These are phyloP conservation scores for Pascua guehoae DNA, from an alignment of 1,284 basidiomycete genomes.

Conservation along the genomic window DNA sequence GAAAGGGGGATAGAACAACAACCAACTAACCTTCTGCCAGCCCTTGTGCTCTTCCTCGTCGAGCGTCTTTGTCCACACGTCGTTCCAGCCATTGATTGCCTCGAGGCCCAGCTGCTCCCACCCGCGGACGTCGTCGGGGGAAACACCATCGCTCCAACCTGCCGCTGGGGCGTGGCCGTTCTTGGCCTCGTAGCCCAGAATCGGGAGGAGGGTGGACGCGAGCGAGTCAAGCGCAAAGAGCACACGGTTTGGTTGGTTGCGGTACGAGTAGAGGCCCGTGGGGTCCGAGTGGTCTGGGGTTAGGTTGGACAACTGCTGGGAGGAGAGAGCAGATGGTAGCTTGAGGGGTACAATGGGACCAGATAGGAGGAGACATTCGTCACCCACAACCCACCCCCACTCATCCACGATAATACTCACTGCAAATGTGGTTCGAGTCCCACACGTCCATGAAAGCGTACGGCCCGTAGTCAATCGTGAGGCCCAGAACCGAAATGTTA, in stretches of 20 bases:
- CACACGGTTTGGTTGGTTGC: constrained; percentile 51
- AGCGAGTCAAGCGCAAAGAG: constrained; percentile 74
- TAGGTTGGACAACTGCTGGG: too few relatives aligned
- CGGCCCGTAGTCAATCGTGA: constrained; percentile 92
- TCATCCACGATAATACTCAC: constrained; percentile 26
- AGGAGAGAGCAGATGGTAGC: too few relatives aligned
- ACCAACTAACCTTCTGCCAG: constrained; percentile 61
- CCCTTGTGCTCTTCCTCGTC: constrained; percentile 60
- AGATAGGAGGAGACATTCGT: not conserved
- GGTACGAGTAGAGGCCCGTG: constrained; percentile 79
- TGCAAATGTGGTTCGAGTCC: constrained; percentile 82
- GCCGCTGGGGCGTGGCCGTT: constrained; percentile 56
- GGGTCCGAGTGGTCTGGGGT: constrained; percentile 72
- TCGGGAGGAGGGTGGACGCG: constrained; percentile 67
- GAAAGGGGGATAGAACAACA: not conserved
- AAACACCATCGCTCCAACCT: constrained; percentile 64
- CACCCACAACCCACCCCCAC: not conserved
- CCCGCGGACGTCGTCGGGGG: constrained; percentile 60
- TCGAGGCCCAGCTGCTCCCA: constrained; percentile 62
- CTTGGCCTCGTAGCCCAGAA: constrained; percentile 69
- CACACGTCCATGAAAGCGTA: constrained; percentile 95
- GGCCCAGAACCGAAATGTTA: constrained; percentile 79
- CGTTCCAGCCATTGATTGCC: constrained; percentile 53
- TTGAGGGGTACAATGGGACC: too few relatives aligned
- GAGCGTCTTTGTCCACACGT: constrained; percentile 57